A percentile compares a stretch with the other conserved stretches of the same genome.
Conservation (phyloP, 1,284 basidiomycete genomes). For the Exobasidium rhododendri region DNA sequence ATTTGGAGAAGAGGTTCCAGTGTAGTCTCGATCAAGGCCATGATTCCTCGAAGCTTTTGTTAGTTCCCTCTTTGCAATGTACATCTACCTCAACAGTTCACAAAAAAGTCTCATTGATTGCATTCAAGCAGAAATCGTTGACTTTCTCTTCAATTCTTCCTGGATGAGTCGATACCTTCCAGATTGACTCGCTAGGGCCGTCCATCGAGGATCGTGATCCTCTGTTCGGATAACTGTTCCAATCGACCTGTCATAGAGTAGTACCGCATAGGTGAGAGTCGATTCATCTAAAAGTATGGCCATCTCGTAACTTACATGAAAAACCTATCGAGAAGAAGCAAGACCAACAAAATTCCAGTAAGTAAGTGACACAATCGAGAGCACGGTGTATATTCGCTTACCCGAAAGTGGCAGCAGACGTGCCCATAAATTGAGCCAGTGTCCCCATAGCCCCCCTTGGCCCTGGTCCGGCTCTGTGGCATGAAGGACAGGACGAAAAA, state of each 20-base stretch:
- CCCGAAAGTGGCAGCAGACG: constrained; percentile 50
- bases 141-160: not conserved
- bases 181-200: not conserved
- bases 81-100: not conserved
- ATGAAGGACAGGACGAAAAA: not conserved
- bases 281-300: not conserved
- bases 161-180: not conserved
- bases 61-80: too few relatives aligned
- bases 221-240: constrained; percentile 49
- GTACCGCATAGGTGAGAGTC: not conserved
- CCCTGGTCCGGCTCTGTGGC: constrained; percentile 39
- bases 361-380: too few relatives aligned
- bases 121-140: not conserved
- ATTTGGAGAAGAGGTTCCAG: not conserved
- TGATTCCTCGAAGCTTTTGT: too few relatives aligned
- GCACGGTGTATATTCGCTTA: too few relatives aligned
- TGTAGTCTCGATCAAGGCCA: not conserved
- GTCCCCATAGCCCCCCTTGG: constrained; percentile 44
- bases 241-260: constrained; percentile 47
- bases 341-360: too few relatives aligned
- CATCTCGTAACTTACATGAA: constrained; percentile 5
- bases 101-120: not conserved
- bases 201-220: not conserved
- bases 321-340: not conserved
- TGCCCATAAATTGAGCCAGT: constrained; percentile 48